Conservation (phyloP, 1,139 yeast genomes). For the Petasospora fabianii region DNA sequence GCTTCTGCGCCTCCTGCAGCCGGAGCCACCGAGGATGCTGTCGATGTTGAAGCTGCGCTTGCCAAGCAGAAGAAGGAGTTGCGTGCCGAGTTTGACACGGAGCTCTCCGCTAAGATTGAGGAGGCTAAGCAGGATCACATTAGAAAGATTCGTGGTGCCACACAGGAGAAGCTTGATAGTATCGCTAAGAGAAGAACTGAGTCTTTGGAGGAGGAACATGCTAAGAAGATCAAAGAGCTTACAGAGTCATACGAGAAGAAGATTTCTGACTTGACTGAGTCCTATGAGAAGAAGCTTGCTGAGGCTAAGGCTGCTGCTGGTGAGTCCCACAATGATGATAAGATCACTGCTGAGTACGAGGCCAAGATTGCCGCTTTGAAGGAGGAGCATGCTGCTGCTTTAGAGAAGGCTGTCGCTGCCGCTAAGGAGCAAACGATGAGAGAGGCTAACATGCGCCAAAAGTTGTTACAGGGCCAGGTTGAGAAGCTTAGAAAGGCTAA, state of each 20-base stretch:
- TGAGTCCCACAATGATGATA: slow-evolving; percentile 17
- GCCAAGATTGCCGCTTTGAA: slow-evolving; percentile 8
- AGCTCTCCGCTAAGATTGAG: slow-evolving; percentile 17
- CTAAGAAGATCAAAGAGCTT: slow-evolving; percentile 15
- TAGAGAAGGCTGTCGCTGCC: slow-evolving; percentile 30
- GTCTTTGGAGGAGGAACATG: slow-evolving; percentile 28
- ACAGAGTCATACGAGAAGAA: slow-evolving; percentile 14
- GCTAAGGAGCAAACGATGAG: slow-evolving; percentile 33
- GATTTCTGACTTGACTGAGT: slow-evolving; percentile 10
- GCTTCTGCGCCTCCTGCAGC: too few species aligned
- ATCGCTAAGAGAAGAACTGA: slow-evolving; percentile 26
- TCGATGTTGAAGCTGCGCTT: slow-evolving; percentile 11
- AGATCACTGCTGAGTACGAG: slow-evolving; percentile 13
- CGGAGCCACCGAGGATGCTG: background rate
- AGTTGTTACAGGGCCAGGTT: slow-evolving; percentile 31
- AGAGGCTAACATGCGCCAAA: slow-evolving; percentile 33
- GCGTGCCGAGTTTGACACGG: slow-evolving; percentile 28
- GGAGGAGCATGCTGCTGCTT: slow-evolving; percentile 21
- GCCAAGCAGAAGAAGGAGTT: slow-evolving; percentile 24
- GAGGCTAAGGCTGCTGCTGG: slow-evolving; percentile 5
- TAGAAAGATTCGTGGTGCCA: slow-evolving; percentile 27
- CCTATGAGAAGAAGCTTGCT: slow-evolving; percentile 2
- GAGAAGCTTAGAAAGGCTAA: slow-evolving; percentile 33
- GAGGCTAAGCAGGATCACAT: slow-evolving; percentile 31
- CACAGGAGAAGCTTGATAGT: slow-evolving; percentile 24